Base-by-base conservation (phyloP, 2,329 filamentous ascomycete genomes). In the Macroventuria anomochaeta region DNA sequence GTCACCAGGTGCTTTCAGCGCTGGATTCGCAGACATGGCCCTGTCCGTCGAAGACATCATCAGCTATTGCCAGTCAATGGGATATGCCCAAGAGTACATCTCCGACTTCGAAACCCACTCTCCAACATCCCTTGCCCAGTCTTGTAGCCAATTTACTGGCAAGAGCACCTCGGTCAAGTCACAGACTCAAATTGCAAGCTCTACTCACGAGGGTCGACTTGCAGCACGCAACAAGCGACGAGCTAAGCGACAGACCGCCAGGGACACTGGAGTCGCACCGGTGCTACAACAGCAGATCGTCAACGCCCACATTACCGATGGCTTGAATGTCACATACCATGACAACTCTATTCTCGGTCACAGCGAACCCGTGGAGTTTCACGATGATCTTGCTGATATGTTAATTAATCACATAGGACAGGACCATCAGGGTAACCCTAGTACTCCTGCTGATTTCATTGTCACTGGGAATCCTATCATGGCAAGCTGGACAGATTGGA, bases 31-130 rank as follows among this genome's bases (percentile, higher is more conserved):
- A 38, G 62, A 62, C 38, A 70, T 59, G 44, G 66, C 61, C 26
- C 37, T 73, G 42, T 75, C 71, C 20, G 68, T 71, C n/a, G 64
- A 72, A 31, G 72, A 75, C 46, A 62, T 75, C 49, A 68, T 75
- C 51, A 42, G 44, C 15, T 55, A 62, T 52, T 68, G 63, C 50
- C 62, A 66, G 53, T 49, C 55, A 18, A 56, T 58, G 49, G 69
- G 67, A 21, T 72, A 69, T 53, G 61, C 61, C 25, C 43, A 57
- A 36, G 46, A 42, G 17, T 64, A 61, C 36, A 25, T 53, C 31
- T 38, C 43, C 28, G 48, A 57, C 17, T 28, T 18, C 11, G 53
- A 58, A 26, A 41, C 38, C 12, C 31, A 50, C 15, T 61, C 59
- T 1, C 41, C 60, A 43, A 62, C 60, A 12, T 62, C 64, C 46